These are phyloP conservation scores for Tetrapisispora taiwanensis DNA, from an alignment of 805 yeast species.

Conservation along the genomic window DNA sequence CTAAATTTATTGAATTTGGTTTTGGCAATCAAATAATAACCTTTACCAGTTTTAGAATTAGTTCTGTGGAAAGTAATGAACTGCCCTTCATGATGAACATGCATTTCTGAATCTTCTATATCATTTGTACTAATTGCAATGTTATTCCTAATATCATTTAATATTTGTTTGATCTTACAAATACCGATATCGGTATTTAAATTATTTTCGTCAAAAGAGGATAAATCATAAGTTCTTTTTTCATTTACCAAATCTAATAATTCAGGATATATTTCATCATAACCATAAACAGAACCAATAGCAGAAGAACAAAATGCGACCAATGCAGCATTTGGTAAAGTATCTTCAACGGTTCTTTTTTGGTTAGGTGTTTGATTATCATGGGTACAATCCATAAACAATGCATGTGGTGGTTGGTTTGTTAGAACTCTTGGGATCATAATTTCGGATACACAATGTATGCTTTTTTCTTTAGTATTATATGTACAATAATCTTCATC, in stretches of 20 bases:
- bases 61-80: slow-evolving; percentile 82
- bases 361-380: slow-evolving; percentile 87
- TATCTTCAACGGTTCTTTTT: slow-evolving; percentile 87
- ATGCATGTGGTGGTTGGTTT: slow-evolving; percentile 77
- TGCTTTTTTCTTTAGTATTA: slow-evolving; percentile 10
- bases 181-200: slow-evolving; percentile 45
- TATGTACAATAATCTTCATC: slow-evolving; percentile 19
- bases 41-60: slow-evolving; percentile 74
- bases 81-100: slow-evolving; percentile 88
- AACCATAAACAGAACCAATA: slow-evolving; percentile 88
- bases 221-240: slow-evolving; percentile 40
- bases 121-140: slow-evolving; percentile 41
- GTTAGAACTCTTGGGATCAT: slow-evolving; percentile 58
- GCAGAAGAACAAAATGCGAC: slow-evolving; percentile 91
- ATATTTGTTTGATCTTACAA: slow-evolving; percentile 52
- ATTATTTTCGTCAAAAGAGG: neutral
- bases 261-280: slow-evolving; percentile 82
- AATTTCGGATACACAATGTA: slow-evolving; percentile 43
- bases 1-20: slow-evolving; percentile 52
- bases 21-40: slow-evolving; percentile 82
- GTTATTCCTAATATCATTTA: slow-evolving; percentile 47
- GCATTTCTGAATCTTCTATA: slow-evolving; percentile 72
- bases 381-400: slow-evolving; percentile 96
- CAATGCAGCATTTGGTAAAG: slow-evolving; percentile 88
- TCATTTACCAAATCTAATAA: slow-evolving; percentile 76